Conservation (phyloP, 495 filamentous ascomycete genomes). For the Evansstolkia leycettana region DNA sequence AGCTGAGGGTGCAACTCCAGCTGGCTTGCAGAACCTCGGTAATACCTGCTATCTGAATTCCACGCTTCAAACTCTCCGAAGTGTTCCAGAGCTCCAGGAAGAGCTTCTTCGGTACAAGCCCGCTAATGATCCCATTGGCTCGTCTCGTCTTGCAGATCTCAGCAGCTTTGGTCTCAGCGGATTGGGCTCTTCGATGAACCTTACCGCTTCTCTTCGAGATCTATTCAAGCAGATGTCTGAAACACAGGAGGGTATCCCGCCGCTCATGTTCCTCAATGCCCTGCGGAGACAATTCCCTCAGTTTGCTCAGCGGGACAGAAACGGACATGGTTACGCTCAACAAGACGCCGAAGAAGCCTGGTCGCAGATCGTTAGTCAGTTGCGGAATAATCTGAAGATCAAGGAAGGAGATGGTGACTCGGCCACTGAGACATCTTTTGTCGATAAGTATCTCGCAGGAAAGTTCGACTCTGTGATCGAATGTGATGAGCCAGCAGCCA, state of each 20-base stretch:
- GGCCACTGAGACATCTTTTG: conserved; percentile 50
- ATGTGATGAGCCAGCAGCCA: conserved; percentile 72
- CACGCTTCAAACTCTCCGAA: conserved; percentile 76
- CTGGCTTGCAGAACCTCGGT: conserved; percentile 83
- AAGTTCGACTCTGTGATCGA: conserved; percentile 61
- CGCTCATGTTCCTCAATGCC: conserved; percentile 72
- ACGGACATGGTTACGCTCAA: conserved; percentile 76
- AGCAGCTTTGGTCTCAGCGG: conserved; percentile 50
- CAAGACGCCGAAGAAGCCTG: conserved; percentile 98
- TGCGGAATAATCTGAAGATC: conserved; percentile 67
- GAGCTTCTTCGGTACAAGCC: conserved; percentile 60
- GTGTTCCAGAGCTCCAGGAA: conserved; percentile 83
- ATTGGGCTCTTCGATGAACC: conserved; percentile 50
- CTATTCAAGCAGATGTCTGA: conserved; percentile 89
- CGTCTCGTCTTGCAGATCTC: conserved; percentile 32
- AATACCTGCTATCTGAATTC: conserved; percentile 99
- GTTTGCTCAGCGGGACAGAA: conserved; percentile 76
- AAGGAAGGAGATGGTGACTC: conserved; percentile 37
- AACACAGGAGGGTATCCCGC: conserved; percentile 80
- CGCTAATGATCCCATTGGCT: conserved; percentile 17
- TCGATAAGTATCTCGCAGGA: conserved; percentile 84
- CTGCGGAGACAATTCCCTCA: conserved; percentile 79
- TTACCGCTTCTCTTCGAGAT: conserved; percentile 70
- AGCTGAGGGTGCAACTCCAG: conserved; percentile 70
- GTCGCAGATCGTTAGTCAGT: conserved; percentile 86